Evolutionary conservation across 768 basidiomycete genomes (phyloP).

Genomic region (Boletus fagicola): DNA sequence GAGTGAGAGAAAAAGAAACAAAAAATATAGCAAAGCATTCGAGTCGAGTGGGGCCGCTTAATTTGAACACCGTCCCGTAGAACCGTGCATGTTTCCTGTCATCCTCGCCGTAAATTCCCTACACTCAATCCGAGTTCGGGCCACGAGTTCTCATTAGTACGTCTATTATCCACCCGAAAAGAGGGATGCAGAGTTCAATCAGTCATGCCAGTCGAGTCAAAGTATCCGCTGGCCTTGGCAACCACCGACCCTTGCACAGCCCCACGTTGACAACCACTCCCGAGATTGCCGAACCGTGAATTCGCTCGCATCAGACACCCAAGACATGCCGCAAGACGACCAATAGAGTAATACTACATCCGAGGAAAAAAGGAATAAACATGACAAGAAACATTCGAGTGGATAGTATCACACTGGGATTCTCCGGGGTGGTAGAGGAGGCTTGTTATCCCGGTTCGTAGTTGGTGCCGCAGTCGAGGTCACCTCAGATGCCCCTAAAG

Average conservation of each 20-base stretch:
- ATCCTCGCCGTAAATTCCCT: not conserved
- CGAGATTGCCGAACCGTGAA: not conserved
- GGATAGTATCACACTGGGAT: constrained; percentile 9
- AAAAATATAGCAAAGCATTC: not conserved
- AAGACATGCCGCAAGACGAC: not conserved
- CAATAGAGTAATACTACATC: constrained; percentile 10
- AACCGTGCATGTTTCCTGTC: not conserved
- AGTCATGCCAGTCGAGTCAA: not conserved
- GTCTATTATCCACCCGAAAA: not conserved
- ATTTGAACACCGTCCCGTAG: constrained; percentile 17
- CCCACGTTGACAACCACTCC: not conserved
- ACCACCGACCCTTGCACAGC: not conserved
- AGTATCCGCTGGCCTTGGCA: not conserved
- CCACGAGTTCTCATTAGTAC: not conserved
- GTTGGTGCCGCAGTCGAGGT: constrained; percentile 4
- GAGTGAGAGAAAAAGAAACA: not conserved
- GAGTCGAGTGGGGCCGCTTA: constrained; percentile 11
- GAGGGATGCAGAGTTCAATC: not conserved
- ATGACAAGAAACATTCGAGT: not conserved
- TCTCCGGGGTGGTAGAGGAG: constrained; percentile 38
- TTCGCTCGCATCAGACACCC: no score
- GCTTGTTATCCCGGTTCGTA: constrained; percentile 17
- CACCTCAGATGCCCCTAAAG: constrained; percentile 3
- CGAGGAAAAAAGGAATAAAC: not conserved
- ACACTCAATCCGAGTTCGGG: not conserved